Conservation (phyloP, 75 land plant genomes). For the Adiantum capillusveneris region DNA sequence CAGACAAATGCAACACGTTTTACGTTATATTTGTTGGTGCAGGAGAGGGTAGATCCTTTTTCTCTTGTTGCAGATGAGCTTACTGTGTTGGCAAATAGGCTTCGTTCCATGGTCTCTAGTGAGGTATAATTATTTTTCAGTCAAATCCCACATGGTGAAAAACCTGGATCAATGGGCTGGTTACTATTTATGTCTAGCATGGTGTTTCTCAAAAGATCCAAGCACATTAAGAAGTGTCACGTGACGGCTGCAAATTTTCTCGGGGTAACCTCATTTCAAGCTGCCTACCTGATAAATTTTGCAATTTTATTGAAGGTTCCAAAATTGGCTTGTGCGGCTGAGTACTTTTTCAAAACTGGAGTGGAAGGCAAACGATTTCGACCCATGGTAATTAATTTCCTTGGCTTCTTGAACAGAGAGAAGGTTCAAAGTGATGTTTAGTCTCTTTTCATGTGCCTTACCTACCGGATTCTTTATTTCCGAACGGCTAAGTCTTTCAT, state of each 20-base stretch:
- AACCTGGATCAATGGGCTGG: too few species aligned
- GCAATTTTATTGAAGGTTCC: constrained; percentile 48
- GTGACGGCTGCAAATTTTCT: too few species aligned
- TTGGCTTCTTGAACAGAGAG: constrained; percentile 7
- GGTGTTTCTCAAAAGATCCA: too few species aligned
- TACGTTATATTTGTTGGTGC: constrained; percentile 7
- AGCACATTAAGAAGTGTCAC: not conserved
- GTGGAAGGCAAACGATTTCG: constrained; percentile 94
- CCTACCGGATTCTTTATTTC: too few species aligned
- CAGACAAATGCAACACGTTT: too few species aligned
- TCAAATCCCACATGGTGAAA: not conserved
- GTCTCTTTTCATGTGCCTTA: too few species aligned
- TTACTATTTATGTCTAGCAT: too few species aligned
- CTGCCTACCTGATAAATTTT: not conserved
- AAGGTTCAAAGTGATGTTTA: too few species aligned
- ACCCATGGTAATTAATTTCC: constrained; percentile 54
- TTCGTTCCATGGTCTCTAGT: constrained; percentile 68
- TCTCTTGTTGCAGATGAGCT: constrained; percentile 88
- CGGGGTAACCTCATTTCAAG: not conserved
- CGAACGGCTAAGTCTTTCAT: too few species aligned
- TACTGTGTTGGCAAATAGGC: constrained; percentile 42
- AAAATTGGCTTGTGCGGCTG: constrained; percentile 83
- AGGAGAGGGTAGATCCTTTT: constrained; percentile 76
- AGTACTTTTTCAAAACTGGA: constrained; percentile 89
- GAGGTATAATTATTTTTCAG: constrained; percentile 38